Conservation (phyloP, 2,329 filamentous ascomycete species). For the Aspergillus sp. region DNA sequence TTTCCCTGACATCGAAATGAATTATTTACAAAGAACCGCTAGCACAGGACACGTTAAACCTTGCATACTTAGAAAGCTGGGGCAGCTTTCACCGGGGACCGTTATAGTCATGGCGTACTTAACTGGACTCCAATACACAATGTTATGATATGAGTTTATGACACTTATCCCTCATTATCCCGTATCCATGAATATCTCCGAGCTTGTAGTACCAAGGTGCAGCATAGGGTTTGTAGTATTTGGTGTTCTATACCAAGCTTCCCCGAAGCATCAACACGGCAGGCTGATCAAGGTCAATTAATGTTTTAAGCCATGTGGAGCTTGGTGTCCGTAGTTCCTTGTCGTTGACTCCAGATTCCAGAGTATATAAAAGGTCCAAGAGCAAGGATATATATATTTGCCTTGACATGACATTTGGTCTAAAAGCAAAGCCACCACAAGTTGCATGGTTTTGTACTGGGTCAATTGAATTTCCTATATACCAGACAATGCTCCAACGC, state of each 20-base stretch:
- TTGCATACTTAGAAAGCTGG: not conserved
- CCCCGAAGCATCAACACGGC: not conserved
- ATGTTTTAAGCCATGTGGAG: not conserved
- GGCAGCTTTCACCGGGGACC: slow-evolving; percentile 1
- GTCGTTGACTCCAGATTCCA: not conserved
- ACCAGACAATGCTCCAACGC: not conserved
- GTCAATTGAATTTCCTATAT: not conserved
- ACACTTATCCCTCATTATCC: not conserved
- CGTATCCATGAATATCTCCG: not conserved
- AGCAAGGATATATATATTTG: not conserved
- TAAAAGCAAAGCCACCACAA: not conserved
- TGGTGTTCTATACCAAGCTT: not conserved
- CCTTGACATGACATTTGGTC: not conserved
- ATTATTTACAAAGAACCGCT: slow-evolving; percentile 28
- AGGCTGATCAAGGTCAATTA: not conserved
- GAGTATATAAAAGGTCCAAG: not conserved
- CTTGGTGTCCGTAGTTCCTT: not conserved
- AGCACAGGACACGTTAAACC: not conserved
- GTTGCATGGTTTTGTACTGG: not conserved
- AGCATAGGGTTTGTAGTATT: not conserved
- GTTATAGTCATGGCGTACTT: not conserved
- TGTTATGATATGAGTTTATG: not conserved
- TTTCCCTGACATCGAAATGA: slow-evolving; percentile 16
- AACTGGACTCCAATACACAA: not conserved
- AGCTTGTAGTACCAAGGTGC: not conserved